Conservation (phyloP, 1,284 basidiomycete genomes). For the Omphalotus olearius region DNA sequence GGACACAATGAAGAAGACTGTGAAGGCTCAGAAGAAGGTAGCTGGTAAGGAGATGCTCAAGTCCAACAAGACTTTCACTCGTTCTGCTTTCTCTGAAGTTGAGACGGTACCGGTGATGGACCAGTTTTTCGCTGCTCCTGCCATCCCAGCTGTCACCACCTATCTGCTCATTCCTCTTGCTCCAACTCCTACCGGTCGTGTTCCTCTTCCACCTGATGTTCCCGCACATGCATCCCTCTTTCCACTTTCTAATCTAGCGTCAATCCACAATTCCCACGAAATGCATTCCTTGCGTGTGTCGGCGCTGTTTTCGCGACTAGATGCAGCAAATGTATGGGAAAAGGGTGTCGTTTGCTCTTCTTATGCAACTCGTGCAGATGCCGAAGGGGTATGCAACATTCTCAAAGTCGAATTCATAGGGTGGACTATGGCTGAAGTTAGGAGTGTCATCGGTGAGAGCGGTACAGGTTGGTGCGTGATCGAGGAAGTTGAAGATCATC, state of each 20-base stretch:
- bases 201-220: slow-evolving; percentile 44
- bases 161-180: slow-evolving; percentile 69
- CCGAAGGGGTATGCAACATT: slow-evolving; percentile 51
- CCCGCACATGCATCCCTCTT: slow-evolving; percentile 38
- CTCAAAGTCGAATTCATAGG: slow-evolving; percentile 65
- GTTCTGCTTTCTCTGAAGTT: slow-evolving; percentile 10
- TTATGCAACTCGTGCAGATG: slow-evolving; percentile 34
- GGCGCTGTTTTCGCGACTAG: slow-evolving; percentile 62
- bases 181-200: slow-evolving; percentile 59
- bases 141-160: slow-evolving; percentile 48
- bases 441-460: slow-evolving; percentile 62
- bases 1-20: slow-evolving; percentile 26
- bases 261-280: slow-evolving; percentile 47
- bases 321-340: slow-evolving; percentile 62
- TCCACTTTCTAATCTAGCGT: slow-evolving; percentile 48
- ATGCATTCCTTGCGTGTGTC: slow-evolving; percentile 62
- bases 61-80: slow-evolving; percentile 17
- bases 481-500: slow-evolving; percentile 41
- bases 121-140: slow-evolving; percentile 50
- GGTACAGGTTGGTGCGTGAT: slow-evolving; percentile 69
- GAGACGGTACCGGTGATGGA: slow-evolving; percentile 41
- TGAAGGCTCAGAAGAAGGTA: slow-evolving; percentile 22
- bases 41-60: slow-evolving; percentile 27
- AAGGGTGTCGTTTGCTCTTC: slow-evolving; percentile 54
- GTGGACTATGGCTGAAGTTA: slow-evolving; percentile 60